These are phyloP conservation scores for Cercospora zeae-maydis DNA, from an alignment of 2,329 filamentous ascomycete genomes.

Conservation along the genomic window DNA sequence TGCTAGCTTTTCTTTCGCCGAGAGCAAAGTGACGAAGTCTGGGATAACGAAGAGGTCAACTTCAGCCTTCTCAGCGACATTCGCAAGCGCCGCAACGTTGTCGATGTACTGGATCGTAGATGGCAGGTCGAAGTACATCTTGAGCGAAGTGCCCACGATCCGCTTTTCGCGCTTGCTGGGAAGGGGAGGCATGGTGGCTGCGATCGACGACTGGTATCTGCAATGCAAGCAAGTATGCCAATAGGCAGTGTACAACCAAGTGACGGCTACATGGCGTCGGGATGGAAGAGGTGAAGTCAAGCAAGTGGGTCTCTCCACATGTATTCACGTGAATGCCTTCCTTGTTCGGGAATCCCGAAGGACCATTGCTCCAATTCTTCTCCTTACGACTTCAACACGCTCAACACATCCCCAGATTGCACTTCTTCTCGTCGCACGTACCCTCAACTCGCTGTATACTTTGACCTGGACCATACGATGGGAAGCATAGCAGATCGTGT, in stretches of 20 bases:
- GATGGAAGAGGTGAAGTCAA: constrained; percentile 6
- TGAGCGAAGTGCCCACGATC: constrained; percentile 69
- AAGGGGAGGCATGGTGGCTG: constrained; percentile 34
- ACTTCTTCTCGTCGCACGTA: neutral
- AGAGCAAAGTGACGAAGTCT: constrained; percentile 67
- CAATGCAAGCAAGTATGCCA: neutral
- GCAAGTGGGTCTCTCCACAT: constrained; percentile 1
- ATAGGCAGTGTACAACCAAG: neutral
- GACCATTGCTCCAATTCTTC: neutral
- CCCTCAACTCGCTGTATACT: neutral
- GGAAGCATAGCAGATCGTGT: too few relatives aligned
- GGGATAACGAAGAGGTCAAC: constrained; percentile 74
- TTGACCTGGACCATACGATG: neutral
- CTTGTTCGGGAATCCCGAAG: neutral
- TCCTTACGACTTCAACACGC: neutral
- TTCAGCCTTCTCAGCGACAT: constrained; percentile 53
- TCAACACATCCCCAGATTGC: neutral
- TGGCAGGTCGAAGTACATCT: constrained; percentile 73
- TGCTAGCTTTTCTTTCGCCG: constrained; percentile 47
- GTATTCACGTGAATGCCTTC: neutral
- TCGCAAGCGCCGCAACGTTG: constrained; percentile 42
- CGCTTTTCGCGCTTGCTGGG: constrained; percentile 48
- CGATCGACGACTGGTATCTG: neutral
- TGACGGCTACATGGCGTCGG: neutral
- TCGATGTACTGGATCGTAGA: constrained; percentile 54